Conservation (phyloP, 768 basidiomycete genomes). For the Kwoniella heveanensis region DNA sequence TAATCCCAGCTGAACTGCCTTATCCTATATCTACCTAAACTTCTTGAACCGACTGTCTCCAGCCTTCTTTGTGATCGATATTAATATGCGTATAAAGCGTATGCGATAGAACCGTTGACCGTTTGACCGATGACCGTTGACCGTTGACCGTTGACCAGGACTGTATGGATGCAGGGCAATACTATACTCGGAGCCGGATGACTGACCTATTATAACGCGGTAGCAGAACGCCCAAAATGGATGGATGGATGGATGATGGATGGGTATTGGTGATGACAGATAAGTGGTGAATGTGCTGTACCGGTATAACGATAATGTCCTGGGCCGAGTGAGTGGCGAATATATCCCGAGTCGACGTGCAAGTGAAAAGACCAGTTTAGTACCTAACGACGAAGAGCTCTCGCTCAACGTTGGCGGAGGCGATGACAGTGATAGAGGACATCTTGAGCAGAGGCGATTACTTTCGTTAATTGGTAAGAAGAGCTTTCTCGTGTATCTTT, state of each 20-base stretch:
- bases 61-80: not conserved
- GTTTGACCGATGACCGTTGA: not conserved
- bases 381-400: slow-evolving; percentile 16
- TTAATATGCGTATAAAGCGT: not conserved
- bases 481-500: slow-evolving; percentile 12
- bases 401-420: slow-evolving; percentile 13
- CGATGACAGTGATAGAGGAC: slow-evolving; percentile 6
- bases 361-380: too few relatives aligned
- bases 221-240: not conserved
- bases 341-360: not conserved
- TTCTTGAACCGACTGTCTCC: not conserved
- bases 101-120: too few relatives aligned
- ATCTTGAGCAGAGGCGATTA: slow-evolving; percentile 7
- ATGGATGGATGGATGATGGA: not conserved
- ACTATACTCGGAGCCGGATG: not conserved
- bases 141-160: not conserved
- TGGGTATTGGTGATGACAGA: not conserved
- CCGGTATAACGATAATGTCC: slow-evolving; percentile 1
- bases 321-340: slow-evolving; percentile 17
- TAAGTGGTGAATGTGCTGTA: not conserved
- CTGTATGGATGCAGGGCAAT: not conserved
- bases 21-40: not conserved
- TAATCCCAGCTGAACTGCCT: not conserved
- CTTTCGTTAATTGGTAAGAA: not conserved
- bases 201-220: not conserved